These are phyloP conservation scores for Phytophthora foliorum DNA, from an alignment of 352 stramenopile species.

Conservation along the genomic window DNA sequence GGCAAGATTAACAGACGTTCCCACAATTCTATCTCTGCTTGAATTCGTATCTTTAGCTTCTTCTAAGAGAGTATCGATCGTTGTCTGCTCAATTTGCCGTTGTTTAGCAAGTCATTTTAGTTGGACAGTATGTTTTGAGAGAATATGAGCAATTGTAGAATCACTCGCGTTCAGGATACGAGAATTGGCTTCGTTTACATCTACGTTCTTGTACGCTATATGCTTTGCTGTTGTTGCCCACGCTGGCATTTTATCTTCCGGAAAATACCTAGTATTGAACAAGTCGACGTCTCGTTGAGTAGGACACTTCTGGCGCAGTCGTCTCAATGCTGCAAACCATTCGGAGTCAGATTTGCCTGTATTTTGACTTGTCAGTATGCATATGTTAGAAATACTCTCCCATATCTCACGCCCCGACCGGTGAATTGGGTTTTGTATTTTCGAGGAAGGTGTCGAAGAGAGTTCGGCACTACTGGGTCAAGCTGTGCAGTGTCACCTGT, in stretches of 20 bases:
- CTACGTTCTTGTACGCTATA: not conserved
- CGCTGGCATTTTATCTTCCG: not conserved
- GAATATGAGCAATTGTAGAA: not conserved
- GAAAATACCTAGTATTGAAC: not conserved
- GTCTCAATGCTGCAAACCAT: conserved; percentile 3
- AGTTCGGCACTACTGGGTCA: not conserved
- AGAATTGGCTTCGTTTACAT: not conserved
- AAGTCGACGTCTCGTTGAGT: not conserved
- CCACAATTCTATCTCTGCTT: too few relatives aligned
- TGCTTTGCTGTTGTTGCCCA: not conserved
- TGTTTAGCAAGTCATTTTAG: not conserved
- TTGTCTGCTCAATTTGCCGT: not conserved
- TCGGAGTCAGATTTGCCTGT: not conserved
- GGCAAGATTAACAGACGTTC: too few relatives aligned
- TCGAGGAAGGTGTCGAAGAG: too few relatives aligned
- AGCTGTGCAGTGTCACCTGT: conserved; percentile 3
- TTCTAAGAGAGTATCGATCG: not conserved
- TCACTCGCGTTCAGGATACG: not conserved
- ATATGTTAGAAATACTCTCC: not conserved
- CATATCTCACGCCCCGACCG: too few relatives aligned
- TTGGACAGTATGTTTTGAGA: not conserved
- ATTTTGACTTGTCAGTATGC: conserved; percentile 5
- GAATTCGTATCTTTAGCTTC: too few relatives aligned
- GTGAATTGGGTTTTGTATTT: too few relatives aligned
- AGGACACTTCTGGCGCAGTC: not conserved